These are phyloP conservation scores for Starmerella khaoyaiensis DNA, from an alignment of 805 yeast genomes.

Conservation along the genomic window DNA sequence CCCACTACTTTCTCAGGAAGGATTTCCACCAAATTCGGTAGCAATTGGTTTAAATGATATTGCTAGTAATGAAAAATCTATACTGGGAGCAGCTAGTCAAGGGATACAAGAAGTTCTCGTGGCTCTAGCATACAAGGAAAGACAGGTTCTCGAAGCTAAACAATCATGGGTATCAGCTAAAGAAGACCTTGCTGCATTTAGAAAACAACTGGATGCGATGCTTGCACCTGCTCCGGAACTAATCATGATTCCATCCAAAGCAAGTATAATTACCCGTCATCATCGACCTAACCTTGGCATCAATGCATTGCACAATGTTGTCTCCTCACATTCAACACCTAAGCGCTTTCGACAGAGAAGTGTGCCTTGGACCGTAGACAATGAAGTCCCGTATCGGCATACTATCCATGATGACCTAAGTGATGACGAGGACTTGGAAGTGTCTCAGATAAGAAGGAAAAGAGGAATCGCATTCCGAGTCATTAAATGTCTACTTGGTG, in stretches of 20 bases:
- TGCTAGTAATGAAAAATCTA: slow-evolving; percentile 6
- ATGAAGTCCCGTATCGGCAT: slow-evolving; percentile 8
- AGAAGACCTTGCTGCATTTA: slow-evolving; percentile 22
- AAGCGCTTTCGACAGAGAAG: slow-evolving; percentile 1
- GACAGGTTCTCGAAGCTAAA: slow-evolving; percentile 27
- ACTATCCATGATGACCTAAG: slow-evolving; percentile 9
- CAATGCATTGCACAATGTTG: slow-evolving; percentile 15
- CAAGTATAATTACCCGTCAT: slow-evolving; percentile 16
- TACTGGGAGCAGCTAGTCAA: slow-evolving; percentile 4
- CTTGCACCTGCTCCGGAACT: slow-evolving; percentile 16
- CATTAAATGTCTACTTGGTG: slow-evolving; percentile 18
- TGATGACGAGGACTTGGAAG: background rate
- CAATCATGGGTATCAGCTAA: slow-evolving; percentile 24
- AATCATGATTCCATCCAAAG: slow-evolving; percentile 12
- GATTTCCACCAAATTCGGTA: background rate
- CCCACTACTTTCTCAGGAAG: background rate
- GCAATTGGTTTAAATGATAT: background rate
- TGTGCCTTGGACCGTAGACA: slow-evolving; percentile 14
- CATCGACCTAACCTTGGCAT: slow-evolving; percentile 17
- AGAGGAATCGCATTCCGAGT: slow-evolving; percentile 11
- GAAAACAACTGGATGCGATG: slow-evolving; percentile 15
- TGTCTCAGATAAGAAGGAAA: background rate
- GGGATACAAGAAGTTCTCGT: slow-evolving; percentile 25
- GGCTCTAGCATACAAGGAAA: slow-evolving; percentile 27
- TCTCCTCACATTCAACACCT: background rate